These are phyloP conservation scores for Podospora pseudopauciseta DNA, from an alignment of 495 filamentous ascomycete genomes.

Conservation along the genomic window DNA sequence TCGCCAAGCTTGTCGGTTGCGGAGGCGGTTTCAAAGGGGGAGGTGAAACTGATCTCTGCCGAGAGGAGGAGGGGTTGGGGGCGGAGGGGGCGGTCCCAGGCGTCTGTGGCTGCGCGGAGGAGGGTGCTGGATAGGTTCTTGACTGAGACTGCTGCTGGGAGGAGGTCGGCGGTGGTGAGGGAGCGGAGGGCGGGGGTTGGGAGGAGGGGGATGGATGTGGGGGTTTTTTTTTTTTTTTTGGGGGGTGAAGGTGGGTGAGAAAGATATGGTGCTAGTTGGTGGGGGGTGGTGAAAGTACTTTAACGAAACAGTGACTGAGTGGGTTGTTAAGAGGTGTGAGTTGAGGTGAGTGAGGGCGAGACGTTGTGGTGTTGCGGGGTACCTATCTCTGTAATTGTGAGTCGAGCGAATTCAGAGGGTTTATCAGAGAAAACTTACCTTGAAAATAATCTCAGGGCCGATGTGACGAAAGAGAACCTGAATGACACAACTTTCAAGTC, in stretches of 20 bases:
- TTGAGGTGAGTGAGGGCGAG: background rate
- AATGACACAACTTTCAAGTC: background rate
- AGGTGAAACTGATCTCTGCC: slow-evolving; percentile 44
- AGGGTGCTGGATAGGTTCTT: slow-evolving; percentile 48
- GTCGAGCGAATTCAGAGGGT: background rate
- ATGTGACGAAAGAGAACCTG: background rate
- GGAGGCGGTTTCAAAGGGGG: slow-evolving; percentile 47
- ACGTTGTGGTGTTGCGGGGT: background rate
- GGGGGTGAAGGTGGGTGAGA: background rate
- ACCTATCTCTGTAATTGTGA: background rate
- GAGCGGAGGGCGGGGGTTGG: slow-evolving; percentile 31
- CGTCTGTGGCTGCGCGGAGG: slow-evolving; percentile 44
- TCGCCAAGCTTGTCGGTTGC: slow-evolving; percentile 44
- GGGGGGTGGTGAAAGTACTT: background rate
- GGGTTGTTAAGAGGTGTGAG: background rate
- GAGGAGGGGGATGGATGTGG: slow-evolving; percentile 17
- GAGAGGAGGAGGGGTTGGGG: slow-evolving; percentile 54
- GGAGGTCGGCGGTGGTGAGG: slow-evolving; percentile 32
- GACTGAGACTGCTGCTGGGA: slow-evolving; percentile 44
- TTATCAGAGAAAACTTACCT: background rate
- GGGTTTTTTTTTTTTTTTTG: no score
- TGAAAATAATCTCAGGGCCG: background rate
- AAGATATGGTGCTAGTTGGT: background rate
- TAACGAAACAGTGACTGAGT: no score
- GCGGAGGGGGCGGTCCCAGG: slow-evolving; percentile 50